Conservation (phyloP, 1,139 yeast genomes). For the Geotrichum phurueaensis region DNA sequence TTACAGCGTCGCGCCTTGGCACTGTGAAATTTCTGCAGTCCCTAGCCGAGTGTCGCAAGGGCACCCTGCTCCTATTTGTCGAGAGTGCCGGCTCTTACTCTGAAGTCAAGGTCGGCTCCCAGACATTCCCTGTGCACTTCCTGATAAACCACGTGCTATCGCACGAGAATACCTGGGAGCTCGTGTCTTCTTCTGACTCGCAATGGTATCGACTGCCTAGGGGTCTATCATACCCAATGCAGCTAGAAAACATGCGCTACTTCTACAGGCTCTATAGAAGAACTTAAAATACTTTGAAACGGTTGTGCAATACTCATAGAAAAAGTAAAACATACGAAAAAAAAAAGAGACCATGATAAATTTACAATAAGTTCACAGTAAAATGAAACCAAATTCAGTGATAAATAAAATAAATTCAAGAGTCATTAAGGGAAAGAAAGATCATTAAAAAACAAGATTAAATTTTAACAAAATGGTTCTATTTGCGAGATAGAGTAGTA, state of each 20-base stretch:
- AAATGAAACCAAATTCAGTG: background rate
- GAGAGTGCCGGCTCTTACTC: conserved; percentile 92
- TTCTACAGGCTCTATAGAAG: conserved; percentile 69
- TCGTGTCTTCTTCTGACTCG: conserved; percentile 61
- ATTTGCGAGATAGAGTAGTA: background rate
- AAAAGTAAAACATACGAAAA: background rate
- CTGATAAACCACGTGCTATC: conserved; percentile 62
- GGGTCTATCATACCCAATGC: conserved; percentile 58
- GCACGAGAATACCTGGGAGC: conserved; percentile 55
- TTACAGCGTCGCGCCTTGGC: conserved; percentile 58
- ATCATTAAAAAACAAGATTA: background rate
- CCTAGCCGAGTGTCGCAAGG: conserved; percentile 46
- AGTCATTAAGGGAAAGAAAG: background rate
- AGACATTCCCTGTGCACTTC: conserved; percentile 75
- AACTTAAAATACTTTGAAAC: conserved; percentile 15
- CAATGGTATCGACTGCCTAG: conserved; percentile 70
- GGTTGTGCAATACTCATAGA: background rate
- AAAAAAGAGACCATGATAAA: background rate
- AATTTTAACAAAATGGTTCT: background rate
- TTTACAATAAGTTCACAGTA: background rate
- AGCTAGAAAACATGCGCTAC: conserved; percentile 81
- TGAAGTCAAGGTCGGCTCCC: conserved; percentile 67
- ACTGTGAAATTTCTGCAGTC: conserved; percentile 54
- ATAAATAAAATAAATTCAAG: background rate
- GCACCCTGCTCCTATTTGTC: conserved; percentile 58